Percentiles rank a stretch among this genome's conserved stretches.
Conservation (phyloP, 2,329 filamentous ascomycete species). For the Sphaerulina musiva region DNA sequence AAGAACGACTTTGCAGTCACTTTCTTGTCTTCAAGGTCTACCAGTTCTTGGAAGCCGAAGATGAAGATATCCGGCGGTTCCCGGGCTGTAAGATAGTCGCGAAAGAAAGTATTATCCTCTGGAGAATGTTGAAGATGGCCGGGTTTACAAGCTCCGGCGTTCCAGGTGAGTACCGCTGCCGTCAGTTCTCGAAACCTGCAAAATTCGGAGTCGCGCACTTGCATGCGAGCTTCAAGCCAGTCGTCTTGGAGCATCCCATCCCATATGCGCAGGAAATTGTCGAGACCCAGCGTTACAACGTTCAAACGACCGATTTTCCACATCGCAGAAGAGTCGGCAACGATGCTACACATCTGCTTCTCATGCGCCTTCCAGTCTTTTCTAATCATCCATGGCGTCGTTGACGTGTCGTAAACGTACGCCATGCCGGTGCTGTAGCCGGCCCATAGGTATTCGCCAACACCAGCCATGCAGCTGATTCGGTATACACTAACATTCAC, state of each 20-base stretch:
- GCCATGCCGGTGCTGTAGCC: slow-evolving; percentile 92
- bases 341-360: slow-evolving; percentile 66
- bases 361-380: slow-evolving; percentile 95
- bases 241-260: slow-evolving; percentile 90
- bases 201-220: slow-evolving; percentile 71
- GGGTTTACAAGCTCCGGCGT: slow-evolving; percentile 92
- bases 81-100: slow-evolving; percentile 68
- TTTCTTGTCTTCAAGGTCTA: slow-evolving; percentile 94
- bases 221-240: slow-evolving; percentile 89
- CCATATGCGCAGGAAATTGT: slow-evolving; percentile 80
- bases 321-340: slow-evolving; percentile 71
- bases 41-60: slow-evolving; percentile 97
- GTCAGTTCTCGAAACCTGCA: slow-evolving; percentile 79
- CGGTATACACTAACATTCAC: slow-evolving; percentile 90
- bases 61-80: slow-evolving; percentile 81
- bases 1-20: slow-evolving; percentile 92
- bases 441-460: slow-evolving; percentile 80
- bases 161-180: slow-evolving; percentile 85
- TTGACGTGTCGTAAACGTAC: slow-evolving; percentile 79
- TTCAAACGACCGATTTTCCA: slow-evolving; percentile 81
- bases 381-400: slow-evolving; percentile 78
- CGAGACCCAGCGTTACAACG: slow-evolving; percentile 77
- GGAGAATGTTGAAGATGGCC: slow-evolving; percentile 65
- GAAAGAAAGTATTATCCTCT: slow-evolving; percentile 70
- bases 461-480: slow-evolving; percentile 78